Evolutionary conservation across 1,284 basidiomycete species (phyloP).

Genomic region (Ceratobasidium sp.): DNA sequence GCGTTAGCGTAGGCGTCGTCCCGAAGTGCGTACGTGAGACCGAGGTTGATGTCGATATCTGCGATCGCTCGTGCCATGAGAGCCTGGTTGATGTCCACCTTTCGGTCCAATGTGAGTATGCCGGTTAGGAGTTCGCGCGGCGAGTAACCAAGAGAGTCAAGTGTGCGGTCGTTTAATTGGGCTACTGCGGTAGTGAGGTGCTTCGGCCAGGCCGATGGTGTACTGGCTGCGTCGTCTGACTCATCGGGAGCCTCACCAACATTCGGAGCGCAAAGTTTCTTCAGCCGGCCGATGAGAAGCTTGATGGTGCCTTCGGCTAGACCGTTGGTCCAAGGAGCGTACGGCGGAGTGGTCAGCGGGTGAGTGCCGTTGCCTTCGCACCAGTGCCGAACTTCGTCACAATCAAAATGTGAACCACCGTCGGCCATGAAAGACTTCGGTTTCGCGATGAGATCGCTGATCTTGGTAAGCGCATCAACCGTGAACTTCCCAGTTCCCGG

Average conservation of each 20-base stretch:
- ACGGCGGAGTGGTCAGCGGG: slow-evolving; percentile 51
- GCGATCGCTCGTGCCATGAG: not conserved
- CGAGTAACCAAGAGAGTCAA: no score
- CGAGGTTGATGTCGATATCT: not conserved
- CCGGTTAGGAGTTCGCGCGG: slow-evolving; percentile 46
- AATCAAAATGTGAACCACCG: slow-evolving; percentile 57
- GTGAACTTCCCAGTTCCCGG: no score
- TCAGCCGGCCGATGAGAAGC: slow-evolving; percentile 50
- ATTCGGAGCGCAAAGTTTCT: slow-evolving; percentile 52
- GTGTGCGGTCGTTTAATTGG: no score
- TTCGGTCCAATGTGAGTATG: not conserved
- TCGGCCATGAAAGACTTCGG: slow-evolving; percentile 57
- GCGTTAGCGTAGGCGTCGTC: not conserved
- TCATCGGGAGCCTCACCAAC: slow-evolving; percentile 47
- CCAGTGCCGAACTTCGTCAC: slow-evolving; percentile 50
- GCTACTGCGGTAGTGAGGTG: no score
- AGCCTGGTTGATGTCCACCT: not conserved
- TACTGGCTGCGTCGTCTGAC: not conserved
- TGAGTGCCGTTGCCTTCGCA: slow-evolving; percentile 48
- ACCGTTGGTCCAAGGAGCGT: slow-evolving; percentile 58
- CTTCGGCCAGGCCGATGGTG: slow-evolving; percentile 42
- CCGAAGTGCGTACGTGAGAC: not conserved
- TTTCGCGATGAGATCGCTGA: slow-evolving; percentile 48
- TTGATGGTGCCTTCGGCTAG: slow-evolving; percentile 52
- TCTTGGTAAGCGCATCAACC: slow-evolving; percentile 46